Evolutionary conservation across 2,329 filamentous ascomycete genomes (phyloP).

Genomic region (Thelonectria olida): DNA sequence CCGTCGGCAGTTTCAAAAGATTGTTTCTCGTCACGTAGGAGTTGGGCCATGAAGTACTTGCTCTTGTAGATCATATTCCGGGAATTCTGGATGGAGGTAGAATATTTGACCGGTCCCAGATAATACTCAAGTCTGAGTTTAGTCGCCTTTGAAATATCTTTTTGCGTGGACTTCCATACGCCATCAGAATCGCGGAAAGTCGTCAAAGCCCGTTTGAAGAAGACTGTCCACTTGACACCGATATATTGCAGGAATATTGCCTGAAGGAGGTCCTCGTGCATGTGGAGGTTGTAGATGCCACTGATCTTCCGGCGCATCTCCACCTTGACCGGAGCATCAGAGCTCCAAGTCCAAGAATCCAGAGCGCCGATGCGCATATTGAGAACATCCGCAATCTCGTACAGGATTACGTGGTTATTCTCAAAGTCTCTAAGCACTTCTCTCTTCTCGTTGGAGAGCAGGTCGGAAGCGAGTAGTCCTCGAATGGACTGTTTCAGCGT

Average conservation of each 20-base stretch:
- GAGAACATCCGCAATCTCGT: conserved; percentile 61
- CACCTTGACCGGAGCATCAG: conserved; percentile 49
- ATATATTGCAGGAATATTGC: conserved; percentile 61
- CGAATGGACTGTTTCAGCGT: conserved; percentile 52
- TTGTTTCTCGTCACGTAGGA: conserved; percentile 47
- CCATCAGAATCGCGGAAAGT: conserved; percentile 41
- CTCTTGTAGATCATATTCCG: conserved; percentile 46
- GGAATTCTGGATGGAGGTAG: conserved; percentile 39
- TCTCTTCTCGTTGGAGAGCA: conserved; percentile 54
- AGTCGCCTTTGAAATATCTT: conserved; percentile 43
- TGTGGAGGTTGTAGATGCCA: conserved; percentile 58
- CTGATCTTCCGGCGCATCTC: conserved; percentile 58
- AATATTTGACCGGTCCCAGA: conserved; percentile 36
- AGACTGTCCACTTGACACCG: conserved; percentile 57
- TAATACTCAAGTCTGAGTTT: conserved; percentile 47
- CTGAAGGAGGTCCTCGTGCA: conserved; percentile 62
- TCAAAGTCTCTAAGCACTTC: conserved; percentile 55
- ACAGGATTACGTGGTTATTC: conserved; percentile 51
- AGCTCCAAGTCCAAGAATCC: conserved; percentile 56
- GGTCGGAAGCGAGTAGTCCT: conserved; percentile 54
- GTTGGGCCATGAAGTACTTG: conserved; percentile 57
- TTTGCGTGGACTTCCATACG: conserved; percentile 48
- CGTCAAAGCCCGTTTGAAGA: conserved; percentile 50
- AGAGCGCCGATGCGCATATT: conserved; percentile 60
- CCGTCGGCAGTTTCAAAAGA: conserved; percentile 41